These are phyloP conservation scores for Acer saccharum DNA, from an alignment of 345 rosid genomes.

Conservation along the genomic window DNA sequence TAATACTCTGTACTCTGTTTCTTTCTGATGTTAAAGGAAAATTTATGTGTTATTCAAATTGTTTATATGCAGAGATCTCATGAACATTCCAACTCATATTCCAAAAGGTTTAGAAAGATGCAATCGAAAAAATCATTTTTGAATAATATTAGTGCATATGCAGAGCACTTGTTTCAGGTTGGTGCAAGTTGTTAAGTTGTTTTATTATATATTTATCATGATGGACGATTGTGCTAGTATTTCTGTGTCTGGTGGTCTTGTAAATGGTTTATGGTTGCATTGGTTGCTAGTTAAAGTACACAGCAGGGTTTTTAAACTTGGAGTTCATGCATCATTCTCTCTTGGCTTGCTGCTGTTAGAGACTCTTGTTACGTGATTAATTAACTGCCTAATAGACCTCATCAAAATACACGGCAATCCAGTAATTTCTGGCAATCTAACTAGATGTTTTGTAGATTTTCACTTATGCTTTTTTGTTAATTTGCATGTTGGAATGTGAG, in stretches of 20 bases:
- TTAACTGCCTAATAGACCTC: neutral
- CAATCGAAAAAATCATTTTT: constrained; percentile 48
- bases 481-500: neutral
- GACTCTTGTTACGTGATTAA: neutral
- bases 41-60: constrained; percentile 17
- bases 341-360: neutral
- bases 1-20: neutral
- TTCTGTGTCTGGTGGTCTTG: neutral
- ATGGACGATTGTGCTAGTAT: neutral
- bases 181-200: constrained; percentile 4
- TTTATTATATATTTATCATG: neutral
- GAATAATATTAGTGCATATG: constrained; percentile 49
- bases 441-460: neutral
- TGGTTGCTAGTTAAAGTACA: neutral
- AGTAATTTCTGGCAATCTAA: neutral
- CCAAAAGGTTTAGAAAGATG: constrained; percentile 52
- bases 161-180: constrained; percentile 63
- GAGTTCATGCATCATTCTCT: neutral
- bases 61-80: constrained; percentile 32
- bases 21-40: constrained; percentile 1
- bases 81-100: constrained; percentile 11
- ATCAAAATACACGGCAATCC: neutral
- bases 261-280: neutral
- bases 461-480: neutral
- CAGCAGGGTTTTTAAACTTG: neutral